Evolutionary conservation across 169 alveolate species (phyloP).

Genomic region (Perkinsus chesapeaki): DNA sequence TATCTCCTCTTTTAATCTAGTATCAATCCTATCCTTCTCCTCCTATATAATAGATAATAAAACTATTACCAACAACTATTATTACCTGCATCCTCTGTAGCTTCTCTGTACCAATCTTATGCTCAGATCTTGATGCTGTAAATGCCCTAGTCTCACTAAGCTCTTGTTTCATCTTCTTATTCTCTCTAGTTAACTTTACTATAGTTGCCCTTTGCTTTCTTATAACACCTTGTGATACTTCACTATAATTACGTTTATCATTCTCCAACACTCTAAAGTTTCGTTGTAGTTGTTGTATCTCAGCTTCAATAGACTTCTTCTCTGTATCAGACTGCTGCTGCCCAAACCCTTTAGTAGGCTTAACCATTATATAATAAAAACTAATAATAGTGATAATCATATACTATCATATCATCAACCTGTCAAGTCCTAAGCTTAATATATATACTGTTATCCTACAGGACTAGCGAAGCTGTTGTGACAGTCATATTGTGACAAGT

Average conservation of each 20-base stretch:
- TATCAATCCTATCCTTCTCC: conserved; percentile 9
- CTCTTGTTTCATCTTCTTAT: conserved; percentile 32
- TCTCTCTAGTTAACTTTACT: conserved; percentile 30
- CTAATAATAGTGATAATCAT: background rate
- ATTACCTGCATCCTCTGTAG: conserved; percentile 10
- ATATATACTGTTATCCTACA: background rate
- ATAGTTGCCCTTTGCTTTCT: conserved; percentile 37
- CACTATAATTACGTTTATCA: conserved; percentile 30
- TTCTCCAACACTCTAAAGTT: conserved; percentile 7
- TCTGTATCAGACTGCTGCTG: background rate
- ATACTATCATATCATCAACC: too few relatives aligned
- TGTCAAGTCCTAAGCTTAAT: background rate
- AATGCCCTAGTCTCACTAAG: conserved; percentile 17
- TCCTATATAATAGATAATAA: background rate
- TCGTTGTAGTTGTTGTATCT: background rate
- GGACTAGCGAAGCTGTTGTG: background rate
- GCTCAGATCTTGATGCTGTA: background rate
- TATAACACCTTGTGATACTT: conserved; percentile 30
- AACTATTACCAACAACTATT: background rate
- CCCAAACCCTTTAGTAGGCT: background rate
- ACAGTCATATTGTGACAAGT: background rate
- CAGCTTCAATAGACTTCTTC: background rate
- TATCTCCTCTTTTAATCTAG: background rate
- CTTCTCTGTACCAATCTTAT: conserved; percentile 14
- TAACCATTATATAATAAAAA: background rate